phyloP scores from a whole-genome alignment of 305 asterid genomes.

The Fraxinus angustifolia region DNA sequence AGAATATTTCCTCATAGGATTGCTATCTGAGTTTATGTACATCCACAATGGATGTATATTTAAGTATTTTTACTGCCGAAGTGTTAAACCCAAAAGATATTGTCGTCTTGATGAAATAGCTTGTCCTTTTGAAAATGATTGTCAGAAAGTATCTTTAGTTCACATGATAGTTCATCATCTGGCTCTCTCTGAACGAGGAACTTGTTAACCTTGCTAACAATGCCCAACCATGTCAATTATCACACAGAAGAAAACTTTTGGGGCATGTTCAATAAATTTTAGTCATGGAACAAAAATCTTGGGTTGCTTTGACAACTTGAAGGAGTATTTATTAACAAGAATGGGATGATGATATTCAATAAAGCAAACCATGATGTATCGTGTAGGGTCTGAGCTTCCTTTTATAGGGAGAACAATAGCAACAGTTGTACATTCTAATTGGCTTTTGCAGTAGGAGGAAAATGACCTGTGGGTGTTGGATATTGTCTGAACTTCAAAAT shows the following conservation, averaged over 20 bases:
- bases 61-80: conserved; percentile 7
- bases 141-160: background rate
- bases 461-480: background rate
- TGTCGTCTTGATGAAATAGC: background rate
- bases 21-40: background rate
- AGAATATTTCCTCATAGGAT: conserved; percentile 11
- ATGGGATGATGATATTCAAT: conserved; percentile 9
- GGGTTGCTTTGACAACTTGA: conserved; percentile 1
- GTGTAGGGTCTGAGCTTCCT: background rate
- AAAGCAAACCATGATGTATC: conserved; percentile 13
- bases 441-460: conserved; percentile 9
- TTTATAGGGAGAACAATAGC: background rate
- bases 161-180: background rate
- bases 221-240: background rate
- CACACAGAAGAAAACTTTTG: background rate
- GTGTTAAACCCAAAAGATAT: background rate
- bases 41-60: background rate
- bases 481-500: background rate
- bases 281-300: background rate
- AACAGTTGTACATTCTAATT: background rate
- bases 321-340: background rate
- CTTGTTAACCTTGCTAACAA: background rate
- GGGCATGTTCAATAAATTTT: conserved; percentile 1
- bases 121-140: background rate
- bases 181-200: background rate